Evolutionary conservation across 495 filamentous ascomycete species (phyloP).

Genomic region (Cenococcum geophilum): DNA sequence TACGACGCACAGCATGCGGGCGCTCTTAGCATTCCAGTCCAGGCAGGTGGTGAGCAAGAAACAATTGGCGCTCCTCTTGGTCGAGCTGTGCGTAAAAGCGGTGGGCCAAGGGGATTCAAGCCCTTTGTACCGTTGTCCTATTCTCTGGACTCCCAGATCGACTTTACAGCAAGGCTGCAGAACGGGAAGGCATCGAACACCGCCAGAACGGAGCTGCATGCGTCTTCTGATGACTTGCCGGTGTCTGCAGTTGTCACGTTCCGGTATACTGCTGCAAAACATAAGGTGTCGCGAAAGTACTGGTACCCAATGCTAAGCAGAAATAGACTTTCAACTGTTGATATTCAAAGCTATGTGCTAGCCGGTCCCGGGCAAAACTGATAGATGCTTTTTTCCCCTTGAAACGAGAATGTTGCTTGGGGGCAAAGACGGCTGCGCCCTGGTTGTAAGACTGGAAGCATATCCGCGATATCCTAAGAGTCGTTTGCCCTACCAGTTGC

Average conservation of each 20-base stretch:
- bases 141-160: background rate
- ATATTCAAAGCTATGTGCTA: background rate
- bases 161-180: conserved; percentile 4
- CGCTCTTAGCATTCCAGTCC: background rate
- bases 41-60: background rate
- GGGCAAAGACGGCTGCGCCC: conserved; percentile 1
- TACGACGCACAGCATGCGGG: conserved; percentile 18
- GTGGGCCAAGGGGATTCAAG: background rate
- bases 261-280: background rate
- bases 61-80: background rate
- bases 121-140: background rate
- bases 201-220: background rate
- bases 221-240: background rate
- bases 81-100: background rate
- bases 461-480: background rate
- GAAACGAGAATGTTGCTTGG: background rate
- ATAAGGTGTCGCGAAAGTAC: background rate
- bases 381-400: background rate
- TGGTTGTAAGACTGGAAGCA: conserved; percentile 3
- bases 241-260: background rate
- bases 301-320: background rate
- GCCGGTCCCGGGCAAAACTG: background rate
- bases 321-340: background rate
- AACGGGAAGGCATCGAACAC: background rate
- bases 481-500: background rate